These are phyloP conservation scores for Syncephalastrum monosporum DNA, from an alignment of 371 early-diverging fungal genomes.

Conservation along the genomic window DNA sequence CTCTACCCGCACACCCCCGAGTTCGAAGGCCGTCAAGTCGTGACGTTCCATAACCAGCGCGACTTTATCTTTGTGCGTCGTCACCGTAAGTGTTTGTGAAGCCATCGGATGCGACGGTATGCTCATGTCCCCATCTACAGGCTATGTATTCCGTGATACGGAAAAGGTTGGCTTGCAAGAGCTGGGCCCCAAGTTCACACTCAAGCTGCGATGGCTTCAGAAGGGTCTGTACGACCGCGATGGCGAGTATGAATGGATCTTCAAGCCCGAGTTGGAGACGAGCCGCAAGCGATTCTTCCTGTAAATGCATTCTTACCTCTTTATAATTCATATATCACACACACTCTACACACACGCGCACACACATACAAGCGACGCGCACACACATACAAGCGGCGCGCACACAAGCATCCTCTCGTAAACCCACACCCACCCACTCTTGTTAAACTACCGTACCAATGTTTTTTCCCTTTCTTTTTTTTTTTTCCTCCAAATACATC, in stretches of 20 bases:
- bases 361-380: too few species aligned
- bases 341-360: too few species aligned
- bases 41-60: conserved; percentile 98
- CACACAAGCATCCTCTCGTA: too few species aligned
- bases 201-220: conserved; percentile 93
- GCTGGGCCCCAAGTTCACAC: conserved; percentile 96
- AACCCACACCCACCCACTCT: too few species aligned
- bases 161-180: conserved; percentile 93
- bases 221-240: conserved; percentile 90
- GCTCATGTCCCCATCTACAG: background rate
- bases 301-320: conserved; percentile 27
- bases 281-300: conserved; percentile 83
- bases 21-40: conserved; percentile 94
- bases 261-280: conserved; percentile 86
- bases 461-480: too few species aligned
- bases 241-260: conserved; percentile 95
- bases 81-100: conserved; percentile 60
- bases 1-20: conserved; percentile 97
- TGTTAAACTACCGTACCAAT: too few species aligned
- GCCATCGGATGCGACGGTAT: too few species aligned
- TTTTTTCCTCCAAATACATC: too few species aligned
- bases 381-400: too few species aligned
- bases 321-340: conserved; percentile 8
- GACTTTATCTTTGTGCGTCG: conserved; percentile 99
- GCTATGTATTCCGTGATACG: conserved; percentile 86